A percentile compares a stretch with the other conserved stretches of the same genome.
phyloP scores from a whole-genome alignment of 768 basidiomycete species.

The Suillus americanus region DNA sequence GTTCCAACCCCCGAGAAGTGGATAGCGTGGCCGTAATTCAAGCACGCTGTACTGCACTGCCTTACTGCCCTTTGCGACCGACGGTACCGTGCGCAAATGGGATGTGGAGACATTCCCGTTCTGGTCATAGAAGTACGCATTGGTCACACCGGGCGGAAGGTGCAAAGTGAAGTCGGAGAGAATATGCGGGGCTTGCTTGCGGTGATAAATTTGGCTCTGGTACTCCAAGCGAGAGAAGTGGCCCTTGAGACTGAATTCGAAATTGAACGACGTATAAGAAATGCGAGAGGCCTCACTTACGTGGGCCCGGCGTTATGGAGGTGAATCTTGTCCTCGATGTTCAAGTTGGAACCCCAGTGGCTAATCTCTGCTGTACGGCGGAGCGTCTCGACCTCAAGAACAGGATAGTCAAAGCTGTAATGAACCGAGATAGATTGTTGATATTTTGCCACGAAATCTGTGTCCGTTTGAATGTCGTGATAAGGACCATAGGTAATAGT shows the following conservation, averaged over 20 bases:
- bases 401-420: constrained; percentile 80
- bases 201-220: constrained; percentile 73
- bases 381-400: constrained; percentile 72
- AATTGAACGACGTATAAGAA: constrained; percentile 8
- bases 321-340: constrained; percentile 84
- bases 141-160: constrained; percentile 79
- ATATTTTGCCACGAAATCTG: constrained; percentile 55
- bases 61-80: constrained; percentile 55
- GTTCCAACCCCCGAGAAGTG: constrained; percentile 96
- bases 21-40: constrained; percentile 88
- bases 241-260: constrained; percentile 73
- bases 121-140: constrained; percentile 86
- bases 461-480: constrained; percentile 67
- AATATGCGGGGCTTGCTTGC: constrained; percentile 65
- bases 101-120: constrained; percentile 98
- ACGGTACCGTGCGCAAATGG: constrained; percentile 68
- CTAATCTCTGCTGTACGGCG: constrained; percentile 86
- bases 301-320: constrained; percentile 88
- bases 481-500: constrained; percentile 90
- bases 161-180: constrained; percentile 73
- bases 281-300: constrained; percentile 48
- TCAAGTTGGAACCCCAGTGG: constrained; percentile 95
- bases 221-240: constrained; percentile 92
- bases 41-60: constrained; percentile 62
- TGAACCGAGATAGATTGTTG: constrained; percentile 74